phyloP scores from a whole-genome alignment of 352 stramenopile species.

The Thalassiosira ordinaria region DNA sequence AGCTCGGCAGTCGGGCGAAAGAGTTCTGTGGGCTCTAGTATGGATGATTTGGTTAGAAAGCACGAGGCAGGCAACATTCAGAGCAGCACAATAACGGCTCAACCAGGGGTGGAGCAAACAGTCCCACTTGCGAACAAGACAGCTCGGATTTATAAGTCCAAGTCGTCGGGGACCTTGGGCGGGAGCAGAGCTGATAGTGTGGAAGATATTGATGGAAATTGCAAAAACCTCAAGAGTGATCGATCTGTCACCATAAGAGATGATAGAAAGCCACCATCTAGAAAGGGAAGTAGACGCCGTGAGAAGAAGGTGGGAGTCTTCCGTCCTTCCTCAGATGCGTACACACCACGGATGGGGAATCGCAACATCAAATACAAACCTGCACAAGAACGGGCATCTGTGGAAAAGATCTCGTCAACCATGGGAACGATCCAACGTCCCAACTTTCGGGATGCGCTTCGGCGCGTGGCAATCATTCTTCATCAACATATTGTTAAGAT shows the following conservation, averaged over 20 bases:
- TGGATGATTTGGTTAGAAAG: slow-evolving; percentile 2
- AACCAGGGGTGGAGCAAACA: slow-evolving; percentile 2
- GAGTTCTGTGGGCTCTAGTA: background rate
- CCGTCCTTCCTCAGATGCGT: slow-evolving; percentile 80
- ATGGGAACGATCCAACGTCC: slow-evolving; percentile 81
- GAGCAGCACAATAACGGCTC: slow-evolving; percentile 1
- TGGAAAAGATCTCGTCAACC: slow-evolving; percentile 68
- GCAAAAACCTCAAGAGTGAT: slow-evolving; percentile 23
- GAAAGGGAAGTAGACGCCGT: slow-evolving; percentile 32
- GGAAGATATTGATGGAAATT: slow-evolving; percentile 1
- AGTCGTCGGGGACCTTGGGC: slow-evolving; percentile 39
- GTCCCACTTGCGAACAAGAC: background rate
- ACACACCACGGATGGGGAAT: slow-evolving; percentile 79
- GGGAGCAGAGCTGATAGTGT: slow-evolving; percentile 13
- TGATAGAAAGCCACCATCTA: slow-evolving; percentile 15
- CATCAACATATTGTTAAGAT: slow-evolving; percentile 86
- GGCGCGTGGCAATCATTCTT: slow-evolving; percentile 85
- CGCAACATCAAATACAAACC: slow-evolving; percentile 80
- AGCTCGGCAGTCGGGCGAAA: slow-evolving; percentile 20
- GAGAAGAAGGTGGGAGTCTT: slow-evolving; percentile 74
- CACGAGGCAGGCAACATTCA: slow-evolving; percentile 2
- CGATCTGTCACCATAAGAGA: slow-evolving; percentile 42
- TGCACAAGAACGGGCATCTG: slow-evolving; percentile 60
- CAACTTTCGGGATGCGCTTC: slow-evolving; percentile 84
- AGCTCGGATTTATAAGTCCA: slow-evolving; percentile 29